Evolutionary conservation across 1,284 basidiomycete species (phyloP), one percentile per base, ranked within the genome.

Genomic region (Kwoniella shivajii): DNA sequence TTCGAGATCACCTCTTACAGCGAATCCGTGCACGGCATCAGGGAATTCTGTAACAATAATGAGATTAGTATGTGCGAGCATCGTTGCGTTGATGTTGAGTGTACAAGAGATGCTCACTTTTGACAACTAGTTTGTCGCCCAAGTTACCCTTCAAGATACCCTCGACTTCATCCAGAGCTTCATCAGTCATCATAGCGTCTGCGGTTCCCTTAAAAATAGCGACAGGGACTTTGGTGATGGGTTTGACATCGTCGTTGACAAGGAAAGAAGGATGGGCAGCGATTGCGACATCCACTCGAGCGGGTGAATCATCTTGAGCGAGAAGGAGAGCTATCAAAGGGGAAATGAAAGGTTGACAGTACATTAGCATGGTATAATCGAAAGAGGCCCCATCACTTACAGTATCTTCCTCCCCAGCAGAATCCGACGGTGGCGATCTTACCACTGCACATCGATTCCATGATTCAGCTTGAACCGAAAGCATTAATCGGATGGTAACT

Each of bases 251-350:
- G 50, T 76, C 83, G 10, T 87, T 86, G 41, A 82, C 60, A 37
- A 84, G 61, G 58, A 92, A 81, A 2, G 86, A 88, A 1, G 89
- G 89, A 74, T 92, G 90, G 0, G 83, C 60, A 49, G 83, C 79
- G 24, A 83, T 84, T 0, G 80, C 81, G 26, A 80, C 86, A 41
- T 56, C 54, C 60, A 88, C 84, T 0, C 86, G 85, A 46, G 88
- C 81, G 61, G 89, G 83, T 69, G 88, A 88, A 33, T 80, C 78
- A 56, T 85, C 85, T 48, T 86, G 83, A 18, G 72, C 83, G 81
- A 66, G 46, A 52, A 60, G 37, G 26, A 39, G 49, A 4, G 50
- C 56, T 44, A 20, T 2, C 22, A 18, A 5, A 27, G 16, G 27
- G 20, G 16, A 48, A n/a, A 29, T 3, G 16, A 34, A 5, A 22